Percentiles rank a stretch among this genome's conserved stretches.
phyloP scores from a whole-genome alignment of 208 protist genomes.

The Trypanosoma boissoni region DNA sequence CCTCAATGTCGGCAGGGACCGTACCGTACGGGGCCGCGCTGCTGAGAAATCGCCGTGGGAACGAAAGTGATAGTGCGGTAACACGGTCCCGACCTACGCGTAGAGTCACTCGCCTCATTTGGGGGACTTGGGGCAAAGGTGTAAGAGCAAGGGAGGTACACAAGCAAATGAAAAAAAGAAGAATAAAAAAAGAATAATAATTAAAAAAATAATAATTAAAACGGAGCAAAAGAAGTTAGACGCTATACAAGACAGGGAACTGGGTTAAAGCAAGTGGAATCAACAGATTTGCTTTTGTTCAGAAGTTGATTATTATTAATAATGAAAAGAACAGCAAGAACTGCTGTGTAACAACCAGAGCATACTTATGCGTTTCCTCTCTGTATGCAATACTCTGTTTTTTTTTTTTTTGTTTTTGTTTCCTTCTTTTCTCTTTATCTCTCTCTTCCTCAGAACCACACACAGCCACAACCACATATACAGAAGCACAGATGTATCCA shows the following conservation, averaged over 20 bases:
- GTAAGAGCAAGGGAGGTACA: too few species aligned
- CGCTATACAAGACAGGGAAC: too few species aligned
- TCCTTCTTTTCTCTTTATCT: too few species aligned
- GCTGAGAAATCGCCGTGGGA: conserved; percentile 1
- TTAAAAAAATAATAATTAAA: conserved; percentile 3
- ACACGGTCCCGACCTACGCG: neutral
- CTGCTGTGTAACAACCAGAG: neutral
- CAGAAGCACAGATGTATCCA: too few species aligned
- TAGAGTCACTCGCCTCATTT: conserved; percentile 12
- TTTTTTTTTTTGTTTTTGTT: neutral
- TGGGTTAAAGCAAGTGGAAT: too few species aligned
- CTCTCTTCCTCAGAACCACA: too few species aligned
- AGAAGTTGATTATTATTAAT: too few species aligned
- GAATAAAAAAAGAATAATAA: conserved; percentile 18
- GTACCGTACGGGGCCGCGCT: conserved; percentile 40
- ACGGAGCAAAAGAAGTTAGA: too few species aligned
- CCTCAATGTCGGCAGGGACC: conserved; percentile 65
- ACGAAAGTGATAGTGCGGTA: neutral
- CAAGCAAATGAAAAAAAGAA: conserved; percentile 14
- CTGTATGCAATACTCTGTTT: neutral
- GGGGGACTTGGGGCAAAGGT: too few species aligned
- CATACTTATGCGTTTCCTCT: neutral
- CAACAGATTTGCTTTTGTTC: too few species aligned
- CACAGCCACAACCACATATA: too few species aligned
- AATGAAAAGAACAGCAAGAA: too few species aligned